Evolutionary conservation across 1,284 basidiomycete genomes (phyloP), one percentile per base, ranked within the genome.

Genomic region (Tausonia pullulans): DNA sequence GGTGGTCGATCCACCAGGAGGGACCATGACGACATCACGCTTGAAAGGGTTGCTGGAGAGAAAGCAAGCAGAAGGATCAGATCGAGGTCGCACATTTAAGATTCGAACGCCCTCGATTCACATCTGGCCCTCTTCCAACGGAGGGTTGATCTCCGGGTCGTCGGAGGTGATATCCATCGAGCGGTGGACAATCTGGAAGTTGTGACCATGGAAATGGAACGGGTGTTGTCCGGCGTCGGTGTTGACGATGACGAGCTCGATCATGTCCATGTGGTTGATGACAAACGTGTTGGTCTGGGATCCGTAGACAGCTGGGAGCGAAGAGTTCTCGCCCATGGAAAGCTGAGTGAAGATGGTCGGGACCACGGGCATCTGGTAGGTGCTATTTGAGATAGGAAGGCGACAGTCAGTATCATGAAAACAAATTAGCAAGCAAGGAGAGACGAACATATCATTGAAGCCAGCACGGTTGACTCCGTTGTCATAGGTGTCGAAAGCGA

Each of bases 91-190:
- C 8, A 13, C 45, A 3, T 16, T 5, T 7, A 14, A 5, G 6
- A n/a, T 14, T 5, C 14, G 39, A 49, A 27, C 27, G 27, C 27
- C 27, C 3, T 5, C 63, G 60, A 69, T 44, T 43, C 11, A 58
- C 57, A 40, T 73, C 72, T 89, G 86, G 6, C 81, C 83, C 74
- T 90, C 86, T 58, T 83, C 78, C 63, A 88, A 76, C 0, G 88
- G 85, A 14, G 92, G 93, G 78, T 96, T 96, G 65, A 92, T 78
- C 3, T 77, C 71, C 0, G 87, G 82, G 74, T 97, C 88, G 70
- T 81, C 76, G 0, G 90, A 91, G 0, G 84, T 84, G 69, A 87
- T 88, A 74, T 95, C 83, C 62, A 79, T 71, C 0, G 84, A 81
- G 64, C 87, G 86, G 68, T 83, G 78, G 55, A 93, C 84, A 69